These are phyloP conservation scores for Ziziphus jujuba DNA, from an alignment of 306 rosid genomes.

Conservation along the genomic window DNA sequence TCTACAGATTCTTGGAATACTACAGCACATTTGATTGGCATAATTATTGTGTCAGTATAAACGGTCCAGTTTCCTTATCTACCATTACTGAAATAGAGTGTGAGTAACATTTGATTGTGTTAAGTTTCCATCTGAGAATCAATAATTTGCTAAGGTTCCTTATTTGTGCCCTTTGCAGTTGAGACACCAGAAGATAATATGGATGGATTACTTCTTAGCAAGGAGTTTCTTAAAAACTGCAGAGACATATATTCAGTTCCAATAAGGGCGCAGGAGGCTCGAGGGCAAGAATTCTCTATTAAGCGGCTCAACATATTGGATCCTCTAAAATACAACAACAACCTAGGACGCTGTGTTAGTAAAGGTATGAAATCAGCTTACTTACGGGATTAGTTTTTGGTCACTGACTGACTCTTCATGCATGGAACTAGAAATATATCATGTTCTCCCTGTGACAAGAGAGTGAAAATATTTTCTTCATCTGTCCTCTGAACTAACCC, in stretches of 20 bases:
- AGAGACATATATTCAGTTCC: slow-evolving; percentile 44
- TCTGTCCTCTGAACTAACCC: neutral
- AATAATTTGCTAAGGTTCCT: slow-evolving; percentile 18
- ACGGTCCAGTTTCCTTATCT: slow-evolving; percentile 53
- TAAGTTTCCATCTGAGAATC: slow-evolving; percentile 10
- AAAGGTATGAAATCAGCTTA: slow-evolving; percentile 38
- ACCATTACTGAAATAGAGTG: slow-evolving; percentile 52
- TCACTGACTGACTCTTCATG: slow-evolving; percentile 6
- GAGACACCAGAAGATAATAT: slow-evolving; percentile 39
- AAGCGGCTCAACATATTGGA: slow-evolving; percentile 65
- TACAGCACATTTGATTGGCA: slow-evolving; percentile 65
- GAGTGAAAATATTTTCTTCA: neutral
- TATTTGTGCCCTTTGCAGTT: slow-evolving; percentile 29
- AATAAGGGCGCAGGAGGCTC: slow-evolving; percentile 25
- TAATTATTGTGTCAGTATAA: slow-evolving; percentile 42
- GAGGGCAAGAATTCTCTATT: slow-evolving; percentile 36
- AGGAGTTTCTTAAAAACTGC: slow-evolving; percentile 50
- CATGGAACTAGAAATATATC: neutral
- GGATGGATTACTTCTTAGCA: slow-evolving; percentile 40
- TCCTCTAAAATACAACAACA: slow-evolving; percentile 65
- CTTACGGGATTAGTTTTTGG: slow-evolving; percentile 11
- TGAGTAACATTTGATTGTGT: slow-evolving; percentile 27
- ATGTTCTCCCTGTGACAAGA: neutral
- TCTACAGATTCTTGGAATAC: slow-evolving; percentile 64
- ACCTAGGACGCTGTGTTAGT: slow-evolving; percentile 66